Evolutionary conservation across 208 protist species (phyloP), one percentile per base, ranked within the genome.

Genomic region (Porcisia deanei): DNA sequence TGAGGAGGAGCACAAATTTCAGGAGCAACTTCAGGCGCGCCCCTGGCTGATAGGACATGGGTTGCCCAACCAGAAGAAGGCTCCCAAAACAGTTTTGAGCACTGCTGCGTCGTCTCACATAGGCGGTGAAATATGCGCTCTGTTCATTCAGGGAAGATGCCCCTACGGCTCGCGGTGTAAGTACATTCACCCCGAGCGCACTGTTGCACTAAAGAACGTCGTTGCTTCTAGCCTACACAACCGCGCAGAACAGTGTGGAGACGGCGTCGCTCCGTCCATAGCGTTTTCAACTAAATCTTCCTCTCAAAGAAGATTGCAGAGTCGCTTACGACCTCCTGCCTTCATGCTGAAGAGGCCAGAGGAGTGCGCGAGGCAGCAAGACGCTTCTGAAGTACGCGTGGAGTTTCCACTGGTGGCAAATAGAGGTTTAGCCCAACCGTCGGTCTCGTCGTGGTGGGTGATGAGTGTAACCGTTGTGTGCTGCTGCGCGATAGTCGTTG

Each of bases 1-100:
- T 52, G 91, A 95, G 76, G 78, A 92, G 41, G 82, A 88, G 61
- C 78, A 90, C 49, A 90, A 88, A 63, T 91, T 88, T 75, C 80
- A 85, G 7, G 82, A 94, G 49, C 82, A 91, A 55, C 66, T 95
- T 47, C 76, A 86, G 20, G 82, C 88, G 34, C 79, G 83, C 7
- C 79, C 85, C n/a, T 95, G 91, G 89, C 81, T 95, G 55, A 84
- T 85, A 18, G 75, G 58, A 22, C 66, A 76, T 43, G 53, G 68
- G 22, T 7, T 41, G 1, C 45, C n/a, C n/a, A 76, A 61, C 39
- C 45, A 41, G 58, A 81, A 75, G 71, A 84, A 57, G 47, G 12
- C 9, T 20, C 84, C 81, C 49, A 84, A 79, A 25, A 71, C 73
- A 22, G 69, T 77, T 55, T 69, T 76, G 8, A 73, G 75, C 14